These are phyloP conservation scores for Cladophialophora psammophila DNA, from an alignment of 2,329 filamentous ascomycete genomes.

Conservation along the genomic window DNA sequence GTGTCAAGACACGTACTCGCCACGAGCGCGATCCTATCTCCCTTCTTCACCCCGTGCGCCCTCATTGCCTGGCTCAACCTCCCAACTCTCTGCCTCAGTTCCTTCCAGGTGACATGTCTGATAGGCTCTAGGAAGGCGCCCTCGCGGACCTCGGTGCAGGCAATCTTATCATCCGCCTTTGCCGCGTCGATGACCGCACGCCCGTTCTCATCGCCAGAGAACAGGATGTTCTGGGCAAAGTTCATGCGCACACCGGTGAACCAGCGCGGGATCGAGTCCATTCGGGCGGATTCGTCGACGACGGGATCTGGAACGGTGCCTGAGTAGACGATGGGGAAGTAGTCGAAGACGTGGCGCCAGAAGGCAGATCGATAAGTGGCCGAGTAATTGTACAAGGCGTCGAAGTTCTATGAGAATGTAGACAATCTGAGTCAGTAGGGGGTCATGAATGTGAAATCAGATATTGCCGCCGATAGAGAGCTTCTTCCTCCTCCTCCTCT, in stretches of 20 bases:
- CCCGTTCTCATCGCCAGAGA: constrained; percentile 52
- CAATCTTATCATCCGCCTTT: constrained; percentile 76
- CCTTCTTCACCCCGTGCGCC: constrained; percentile 69
- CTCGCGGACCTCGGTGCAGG: constrained; percentile 69
- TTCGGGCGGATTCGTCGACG: constrained; percentile 73
- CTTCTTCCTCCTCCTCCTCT: neutral
- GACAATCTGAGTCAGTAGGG: neutral
- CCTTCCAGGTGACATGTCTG: constrained; percentile 69
- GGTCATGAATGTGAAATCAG: neutral
- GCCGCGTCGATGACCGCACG: constrained; percentile 50
- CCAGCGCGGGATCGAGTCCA: constrained; percentile 77
- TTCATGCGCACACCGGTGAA: constrained; percentile 77
- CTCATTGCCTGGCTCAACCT: constrained; percentile 71
- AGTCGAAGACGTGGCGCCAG: constrained; percentile 69
- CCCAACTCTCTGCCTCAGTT: constrained; percentile 67
- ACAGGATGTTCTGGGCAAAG: constrained; percentile 82
- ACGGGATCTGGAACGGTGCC: constrained; percentile 60
- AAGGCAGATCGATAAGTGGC: constrained; percentile 68
- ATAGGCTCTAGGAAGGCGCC: constrained; percentile 44
- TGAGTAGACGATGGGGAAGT: constrained; percentile 67
- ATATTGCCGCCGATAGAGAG: neutral
- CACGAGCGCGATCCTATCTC: constrained; percentile 78
- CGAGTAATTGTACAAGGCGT: constrained; percentile 75
- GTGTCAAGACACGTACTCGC: constrained; percentile 79
- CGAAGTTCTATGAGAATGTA: constrained; percentile 62